Evolutionary conservation across 495 filamentous ascomycete genomes (phyloP).

Genomic region (Penicillium pulvis): DNA sequence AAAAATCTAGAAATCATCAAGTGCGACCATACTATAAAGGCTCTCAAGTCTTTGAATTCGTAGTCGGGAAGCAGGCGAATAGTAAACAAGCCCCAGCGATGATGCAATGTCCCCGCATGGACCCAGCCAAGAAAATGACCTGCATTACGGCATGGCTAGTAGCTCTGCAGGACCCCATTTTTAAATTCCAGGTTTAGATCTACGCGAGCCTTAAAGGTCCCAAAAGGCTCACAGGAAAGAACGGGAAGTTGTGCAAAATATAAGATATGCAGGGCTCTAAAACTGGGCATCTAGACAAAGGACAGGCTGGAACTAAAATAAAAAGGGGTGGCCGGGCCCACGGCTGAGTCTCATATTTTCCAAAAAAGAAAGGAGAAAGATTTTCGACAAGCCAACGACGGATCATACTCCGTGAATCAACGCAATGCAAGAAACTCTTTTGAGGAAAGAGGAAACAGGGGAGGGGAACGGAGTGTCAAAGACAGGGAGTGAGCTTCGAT

Average conservation of each 20-base stretch:
- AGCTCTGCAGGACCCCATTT: constrained; percentile 9
- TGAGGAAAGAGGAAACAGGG: constrained; percentile 15
- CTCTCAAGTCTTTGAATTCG: too few relatives aligned
- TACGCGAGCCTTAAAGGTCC: not conserved
- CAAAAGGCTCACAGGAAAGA: not conserved
- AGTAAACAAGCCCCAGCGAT: not conserved
- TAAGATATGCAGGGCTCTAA: constrained; percentile 27
- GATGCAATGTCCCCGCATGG: constrained; percentile 27
- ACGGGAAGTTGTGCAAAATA: constrained; percentile 8
- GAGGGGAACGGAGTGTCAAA: constrained; percentile 9
- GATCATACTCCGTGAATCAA: constrained; percentile 25
- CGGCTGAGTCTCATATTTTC: constrained; percentile 30
- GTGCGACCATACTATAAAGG: too few relatives aligned
- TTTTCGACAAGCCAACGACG: constrained; percentile 24
- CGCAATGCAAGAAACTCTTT: constrained; percentile 32
- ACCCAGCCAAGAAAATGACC: constrained; percentile 26
- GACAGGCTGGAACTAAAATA: constrained; percentile 15
- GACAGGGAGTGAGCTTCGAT: constrained; percentile 18
- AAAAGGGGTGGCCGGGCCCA: constrained; percentile 11
- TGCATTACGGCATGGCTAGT: constrained; percentile 18
- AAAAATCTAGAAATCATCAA: too few relatives aligned
- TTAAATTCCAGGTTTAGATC: not conserved
- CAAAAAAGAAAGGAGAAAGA: constrained; percentile 18
- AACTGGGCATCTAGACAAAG: constrained; percentile 25
- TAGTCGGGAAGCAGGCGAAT: not conserved